A percentile compares a stretch with the other conserved stretches of the same genome.
Evolutionary conservation across 1,284 basidiomycete species (phyloP).

Genomic region (Leccinum pachyderme): DNA sequence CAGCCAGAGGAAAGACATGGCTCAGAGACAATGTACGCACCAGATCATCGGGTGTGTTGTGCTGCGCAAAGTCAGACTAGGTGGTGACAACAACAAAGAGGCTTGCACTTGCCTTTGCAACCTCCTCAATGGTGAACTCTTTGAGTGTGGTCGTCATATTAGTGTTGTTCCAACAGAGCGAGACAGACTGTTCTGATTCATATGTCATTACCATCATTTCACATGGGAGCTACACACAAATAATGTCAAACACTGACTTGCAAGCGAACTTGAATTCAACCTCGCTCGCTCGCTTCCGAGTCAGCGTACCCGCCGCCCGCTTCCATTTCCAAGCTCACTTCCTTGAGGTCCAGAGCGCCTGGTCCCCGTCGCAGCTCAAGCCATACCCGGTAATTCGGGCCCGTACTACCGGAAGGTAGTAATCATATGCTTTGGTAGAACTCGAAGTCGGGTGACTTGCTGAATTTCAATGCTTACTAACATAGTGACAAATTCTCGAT

Average conservation of each 20-base stretch:
- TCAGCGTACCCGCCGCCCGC: too few relatives aligned
- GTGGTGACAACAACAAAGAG: neutral
- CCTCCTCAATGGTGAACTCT: conserved; percentile 39
- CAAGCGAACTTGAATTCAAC: too few relatives aligned
- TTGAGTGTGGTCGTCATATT: conserved; percentile 35
- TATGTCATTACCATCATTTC: conserved; percentile 3
- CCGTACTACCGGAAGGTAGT: too few relatives aligned
- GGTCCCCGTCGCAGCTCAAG: too few relatives aligned
- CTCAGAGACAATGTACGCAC: conserved; percentile 34
- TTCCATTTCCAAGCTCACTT: too few relatives aligned
- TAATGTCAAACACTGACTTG: neutral
- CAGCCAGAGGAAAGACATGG: conserved; percentile 6
- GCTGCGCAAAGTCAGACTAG: conserved; percentile 37
- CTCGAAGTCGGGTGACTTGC: too few relatives aligned
- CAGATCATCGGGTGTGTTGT: conserved; percentile 63
- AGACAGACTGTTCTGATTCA: conserved; percentile 1
- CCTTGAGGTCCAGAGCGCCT: too few relatives aligned
- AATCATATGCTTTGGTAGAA: too few relatives aligned
- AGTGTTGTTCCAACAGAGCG: neutral
- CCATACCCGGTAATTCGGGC: too few relatives aligned
- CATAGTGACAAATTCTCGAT: too few relatives aligned
- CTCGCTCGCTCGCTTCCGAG: too few relatives aligned
- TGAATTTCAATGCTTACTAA: too few relatives aligned
- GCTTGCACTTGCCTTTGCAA: conserved; percentile 33
- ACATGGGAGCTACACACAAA: conserved; percentile 2